Percentiles rank a stretch among this genome's conserved stretches.
Evolutionary conservation across 768 basidiomycete species (phyloP).

Genomic region (Tulasnella sp.): DNA sequence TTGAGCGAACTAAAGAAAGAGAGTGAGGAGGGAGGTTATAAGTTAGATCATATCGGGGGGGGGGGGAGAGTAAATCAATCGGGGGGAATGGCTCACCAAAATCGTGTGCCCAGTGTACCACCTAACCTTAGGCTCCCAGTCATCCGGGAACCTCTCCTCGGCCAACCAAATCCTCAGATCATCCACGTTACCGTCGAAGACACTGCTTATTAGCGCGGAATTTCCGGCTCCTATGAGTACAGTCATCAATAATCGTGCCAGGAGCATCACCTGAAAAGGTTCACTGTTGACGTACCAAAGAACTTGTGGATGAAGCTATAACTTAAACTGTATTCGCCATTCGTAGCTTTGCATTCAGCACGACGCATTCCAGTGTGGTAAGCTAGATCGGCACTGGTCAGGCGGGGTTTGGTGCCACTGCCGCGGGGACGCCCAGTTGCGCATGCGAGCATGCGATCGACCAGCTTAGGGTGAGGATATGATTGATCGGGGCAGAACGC

Average conservation of each 20-base stretch:
- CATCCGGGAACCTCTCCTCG: slow-evolving; percentile 60
- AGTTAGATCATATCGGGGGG: background rate
- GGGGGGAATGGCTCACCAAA: background rate
- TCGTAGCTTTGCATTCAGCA: slow-evolving; percentile 40
- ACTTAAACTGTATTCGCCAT: slow-evolving; percentile 46
- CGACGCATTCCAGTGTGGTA: slow-evolving; percentile 50
- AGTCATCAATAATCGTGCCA: slow-evolving; percentile 2
- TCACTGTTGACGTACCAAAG: slow-evolving; percentile 34
- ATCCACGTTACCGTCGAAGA: slow-evolving; percentile 52
- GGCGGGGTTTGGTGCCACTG: slow-evolving; percentile 38
- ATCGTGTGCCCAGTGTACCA: slow-evolving; percentile 51
- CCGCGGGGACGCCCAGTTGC: background rate
- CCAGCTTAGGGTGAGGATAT: slow-evolving; percentile 41
- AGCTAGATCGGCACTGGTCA: slow-evolving; percentile 51
- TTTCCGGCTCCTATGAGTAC: slow-evolving; percentile 31
- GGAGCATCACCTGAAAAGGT: background rate
- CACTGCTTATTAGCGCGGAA: slow-evolving; percentile 47
- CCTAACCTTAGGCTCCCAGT: slow-evolving; percentile 55
- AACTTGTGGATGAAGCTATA: slow-evolving; percentile 39
- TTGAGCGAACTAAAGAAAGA: background rate
- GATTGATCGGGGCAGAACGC: slow-evolving; percentile 43
- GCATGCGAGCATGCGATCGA: slow-evolving; percentile 25
- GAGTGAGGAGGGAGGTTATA: background rate
- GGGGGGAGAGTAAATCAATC: background rate
- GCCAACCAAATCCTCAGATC: slow-evolving; percentile 47